phyloP scores from a whole-genome alignment of 179 eudicot genomes.

The Silene noctiflora region DNA sequence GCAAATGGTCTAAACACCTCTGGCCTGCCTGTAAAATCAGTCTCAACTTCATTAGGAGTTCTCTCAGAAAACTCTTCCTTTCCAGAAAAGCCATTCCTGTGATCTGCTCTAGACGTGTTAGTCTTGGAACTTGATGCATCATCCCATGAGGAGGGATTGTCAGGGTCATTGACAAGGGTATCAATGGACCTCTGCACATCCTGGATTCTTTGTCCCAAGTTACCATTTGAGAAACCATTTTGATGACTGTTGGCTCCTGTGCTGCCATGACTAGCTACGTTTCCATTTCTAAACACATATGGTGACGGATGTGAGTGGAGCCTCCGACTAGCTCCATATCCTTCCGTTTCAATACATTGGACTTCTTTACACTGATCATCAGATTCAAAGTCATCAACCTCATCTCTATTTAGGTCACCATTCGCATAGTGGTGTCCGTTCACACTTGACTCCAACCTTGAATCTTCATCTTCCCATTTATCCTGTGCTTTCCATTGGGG shows the following conservation, averaged over 20 bases:
- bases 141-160: slow-evolving; percentile 33
- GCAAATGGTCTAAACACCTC: slow-evolving; percentile 38
- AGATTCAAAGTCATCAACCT: slow-evolving; percentile 43
- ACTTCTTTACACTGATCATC: slow-evolving; percentile 66
- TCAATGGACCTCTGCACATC: slow-evolving; percentile 49
- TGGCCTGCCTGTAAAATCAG: slow-evolving; percentile 48
- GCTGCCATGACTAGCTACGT: slow-evolving; percentile 23
- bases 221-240: slow-evolving; percentile 37
- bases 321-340: slow-evolving; percentile 28
- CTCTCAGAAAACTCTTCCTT: slow-evolving; percentile 39
- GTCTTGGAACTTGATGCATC: slow-evolving; percentile 37
- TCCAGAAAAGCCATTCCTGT: slow-evolving; percentile 23
- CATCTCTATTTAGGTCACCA: slow-evolving; percentile 24
- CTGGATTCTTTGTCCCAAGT: slow-evolving; percentile 49
- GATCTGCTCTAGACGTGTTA: slow-evolving; percentile 37
- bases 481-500: slow-evolving; percentile 38
- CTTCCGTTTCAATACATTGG: slow-evolving; percentile 56
- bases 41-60: slow-evolving; percentile 54
- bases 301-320: slow-evolving; percentile 26
- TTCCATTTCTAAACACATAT: slow-evolving; percentile 30
- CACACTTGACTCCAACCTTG: slow-evolving; percentile 45
- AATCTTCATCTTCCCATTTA: slow-evolving; percentile 44
- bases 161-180: slow-evolving; percentile 37
- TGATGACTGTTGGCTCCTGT: slow-evolving; percentile 26
- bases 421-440: slow-evolving; percentile 37